Evolutionary conservation across 257 asterid genomes (phyloP).

Genomic region (Handroanthus guayacan): DNA sequence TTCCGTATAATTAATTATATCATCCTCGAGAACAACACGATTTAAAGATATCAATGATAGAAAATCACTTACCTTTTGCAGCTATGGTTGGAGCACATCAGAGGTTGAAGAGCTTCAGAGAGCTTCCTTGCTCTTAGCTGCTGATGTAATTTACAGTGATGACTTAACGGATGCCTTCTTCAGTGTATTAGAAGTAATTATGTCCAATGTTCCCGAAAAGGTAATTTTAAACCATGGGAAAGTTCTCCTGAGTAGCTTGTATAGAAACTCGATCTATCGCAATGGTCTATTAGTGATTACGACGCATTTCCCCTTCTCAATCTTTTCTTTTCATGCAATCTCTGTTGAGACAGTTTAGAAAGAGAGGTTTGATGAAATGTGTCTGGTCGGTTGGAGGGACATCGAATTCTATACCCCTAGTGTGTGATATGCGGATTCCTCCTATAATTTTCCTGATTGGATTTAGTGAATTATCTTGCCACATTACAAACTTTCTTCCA

Average conservation of each 20-base stretch:
- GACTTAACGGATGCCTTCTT: slow-evolving; percentile 88
- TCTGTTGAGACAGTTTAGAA: too few species aligned
- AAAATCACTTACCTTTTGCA: slow-evolving; percentile 42
- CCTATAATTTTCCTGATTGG: too few species aligned
- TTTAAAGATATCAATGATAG: background rate
- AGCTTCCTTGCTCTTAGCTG: slow-evolving; percentile 87
- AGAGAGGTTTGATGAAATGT: too few species aligned
- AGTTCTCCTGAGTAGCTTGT: background rate
- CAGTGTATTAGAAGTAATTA: slow-evolving; percentile 55
- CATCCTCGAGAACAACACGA: background rate
- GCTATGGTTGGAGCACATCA: slow-evolving; percentile 67
- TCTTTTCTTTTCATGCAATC: too few species aligned
- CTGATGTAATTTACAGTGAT: slow-evolving; percentile 89
- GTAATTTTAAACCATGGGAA: slow-evolving; percentile 41
- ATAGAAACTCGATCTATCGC: background rate
- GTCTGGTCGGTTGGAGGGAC: too few species aligned
- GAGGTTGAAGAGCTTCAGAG: slow-evolving; percentile 75
- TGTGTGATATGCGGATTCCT: too few species aligned
- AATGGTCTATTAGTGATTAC: background rate
- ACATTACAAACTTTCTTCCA: too few species aligned
- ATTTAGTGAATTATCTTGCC: too few species aligned
- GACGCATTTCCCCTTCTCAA: too few species aligned
- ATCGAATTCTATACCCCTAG: too few species aligned
- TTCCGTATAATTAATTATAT: background rate
- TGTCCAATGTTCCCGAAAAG: slow-evolving; percentile 70